A percentile compares a stretch with the other conserved stretches of the same genome.
Evolutionary conservation across 257 asterid genomes (phyloP).

Genomic region (Nicotiana undulata): DNA sequence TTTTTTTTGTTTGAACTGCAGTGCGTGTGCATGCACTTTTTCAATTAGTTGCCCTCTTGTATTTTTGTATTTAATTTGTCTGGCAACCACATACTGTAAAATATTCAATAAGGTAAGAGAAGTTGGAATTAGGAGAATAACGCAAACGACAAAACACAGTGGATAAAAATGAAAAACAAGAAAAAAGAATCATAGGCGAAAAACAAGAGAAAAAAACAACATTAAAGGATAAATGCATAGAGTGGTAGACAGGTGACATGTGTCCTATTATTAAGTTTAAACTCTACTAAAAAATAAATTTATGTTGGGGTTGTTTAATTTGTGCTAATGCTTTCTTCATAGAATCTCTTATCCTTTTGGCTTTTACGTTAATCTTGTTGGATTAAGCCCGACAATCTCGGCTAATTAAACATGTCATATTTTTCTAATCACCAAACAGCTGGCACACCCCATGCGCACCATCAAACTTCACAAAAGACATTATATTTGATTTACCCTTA

Average conservation of each 20-base stretch:
- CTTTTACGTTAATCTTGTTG: constrained; percentile 14
- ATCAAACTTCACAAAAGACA: neutral
- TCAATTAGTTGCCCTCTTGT: neutral
- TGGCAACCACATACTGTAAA: neutral
- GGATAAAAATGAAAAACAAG: neutral
- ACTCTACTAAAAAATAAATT: neutral
- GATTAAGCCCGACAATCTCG: constrained; percentile 28
- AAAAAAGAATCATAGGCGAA: neutral
- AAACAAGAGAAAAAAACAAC: neutral
- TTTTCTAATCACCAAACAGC: constrained; percentile 3
- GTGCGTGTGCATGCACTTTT: neutral
- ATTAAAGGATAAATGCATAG: neutral
- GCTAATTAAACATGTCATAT: neutral
- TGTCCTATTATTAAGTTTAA: neutral
- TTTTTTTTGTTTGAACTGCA: neutral
- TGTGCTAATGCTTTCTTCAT: neutral
- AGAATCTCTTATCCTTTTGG: neutral
- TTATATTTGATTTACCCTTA: too few species aligned
- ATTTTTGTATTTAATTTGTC: neutral
- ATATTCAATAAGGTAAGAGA: neutral
- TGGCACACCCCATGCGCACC: neutral
- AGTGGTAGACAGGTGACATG: constrained; percentile 13
- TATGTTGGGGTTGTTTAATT: neutral
- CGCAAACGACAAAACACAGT: neutral
- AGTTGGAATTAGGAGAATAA: neutral